These are phyloP conservation scores for Stropharia rugosoannulata DNA, from an alignment of 768 basidiomycete species.

Conservation along the genomic window DNA sequence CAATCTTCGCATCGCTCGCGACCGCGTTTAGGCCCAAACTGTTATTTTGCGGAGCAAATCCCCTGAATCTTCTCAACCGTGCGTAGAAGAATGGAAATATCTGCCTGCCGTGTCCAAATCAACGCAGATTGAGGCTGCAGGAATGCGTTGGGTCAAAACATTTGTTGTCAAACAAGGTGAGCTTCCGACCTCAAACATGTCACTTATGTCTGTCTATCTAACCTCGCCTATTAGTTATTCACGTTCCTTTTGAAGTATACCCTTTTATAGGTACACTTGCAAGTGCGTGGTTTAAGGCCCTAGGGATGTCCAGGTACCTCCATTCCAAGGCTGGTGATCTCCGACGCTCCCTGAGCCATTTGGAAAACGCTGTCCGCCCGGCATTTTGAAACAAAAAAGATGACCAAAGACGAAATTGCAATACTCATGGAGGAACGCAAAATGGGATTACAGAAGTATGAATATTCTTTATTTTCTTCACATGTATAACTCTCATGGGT, in stretches of 20 bases:
- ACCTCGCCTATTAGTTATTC: constrained; percentile 39
- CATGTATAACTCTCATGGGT: too few relatives aligned
- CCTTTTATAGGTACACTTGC: constrained; percentile 66
- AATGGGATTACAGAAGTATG: constrained; percentile 79
- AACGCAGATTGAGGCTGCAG: constrained; percentile 28
- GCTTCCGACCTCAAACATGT: constrained; percentile 13
- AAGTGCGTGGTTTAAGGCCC: constrained; percentile 62
- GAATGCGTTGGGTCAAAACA: constrained; percentile 35
- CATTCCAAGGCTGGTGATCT: constrained; percentile 51
- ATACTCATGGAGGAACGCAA: constrained; percentile 88
- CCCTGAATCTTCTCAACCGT: constrained; percentile 79
- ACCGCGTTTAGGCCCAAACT: constrained; percentile 80
- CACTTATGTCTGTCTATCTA: not conserved
- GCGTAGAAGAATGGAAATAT: constrained; percentile 75
- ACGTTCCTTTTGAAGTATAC: constrained; percentile 66
- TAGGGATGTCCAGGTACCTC: constrained; percentile 59
- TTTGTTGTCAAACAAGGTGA: constrained; percentile 48
- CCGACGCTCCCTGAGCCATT: not conserved
- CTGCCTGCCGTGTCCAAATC: constrained; percentile 35
- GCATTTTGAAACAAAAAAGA: constrained; percentile 86
- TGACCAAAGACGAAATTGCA: constrained; percentile 67
- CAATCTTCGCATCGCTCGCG: constrained; percentile 79
- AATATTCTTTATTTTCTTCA: not conserved
- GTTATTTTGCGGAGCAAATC: constrained; percentile 85
- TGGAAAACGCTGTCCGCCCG: constrained; percentile 21